A percentile compares a stretch with the other conserved stretches of the same genome.
Conservation (phyloP, 108 stramenopile species). For the Aurantiochytrium sp. region DNA sequence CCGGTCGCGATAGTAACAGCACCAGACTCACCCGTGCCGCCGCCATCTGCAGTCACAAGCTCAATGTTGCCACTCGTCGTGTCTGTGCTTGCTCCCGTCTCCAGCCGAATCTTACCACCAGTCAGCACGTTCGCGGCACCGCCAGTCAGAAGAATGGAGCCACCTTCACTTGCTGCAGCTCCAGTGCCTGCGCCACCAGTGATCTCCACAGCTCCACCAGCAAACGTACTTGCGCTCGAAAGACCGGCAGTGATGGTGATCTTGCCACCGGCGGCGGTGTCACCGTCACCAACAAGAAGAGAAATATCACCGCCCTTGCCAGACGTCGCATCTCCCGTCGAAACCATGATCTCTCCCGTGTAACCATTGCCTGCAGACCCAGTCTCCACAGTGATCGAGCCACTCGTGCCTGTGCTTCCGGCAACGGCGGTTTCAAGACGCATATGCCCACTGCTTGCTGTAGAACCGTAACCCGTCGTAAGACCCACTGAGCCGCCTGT, state of each 20-base stretch:
- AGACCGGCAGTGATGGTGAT: constrained; percentile 30
- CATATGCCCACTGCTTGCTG: constrained; percentile 28
- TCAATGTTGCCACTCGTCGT: constrained; percentile 21
- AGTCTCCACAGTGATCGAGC: too few species aligned
- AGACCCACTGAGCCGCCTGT: constrained; percentile 23
- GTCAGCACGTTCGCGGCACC: background rate
- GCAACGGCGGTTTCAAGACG: constrained; percentile 23
- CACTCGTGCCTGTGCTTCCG: background rate
- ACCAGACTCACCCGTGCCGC: constrained; percentile 26
- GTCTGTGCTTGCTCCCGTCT: background rate
- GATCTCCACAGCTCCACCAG: constrained; percentile 23
- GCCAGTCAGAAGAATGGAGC: constrained; percentile 10
- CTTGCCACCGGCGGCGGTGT: constrained; percentile 11
- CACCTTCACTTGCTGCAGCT: background rate
- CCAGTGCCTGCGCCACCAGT: constrained; percentile 23
- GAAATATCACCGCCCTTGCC: too few species aligned
- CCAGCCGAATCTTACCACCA: constrained; percentile 20
- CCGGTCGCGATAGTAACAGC: background rate
- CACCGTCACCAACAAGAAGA: constrained; percentile 39
- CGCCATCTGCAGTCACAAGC: constrained; percentile 30
- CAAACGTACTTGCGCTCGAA: constrained; percentile 16
- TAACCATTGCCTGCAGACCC: too few species aligned
- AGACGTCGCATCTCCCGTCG: too few species aligned
- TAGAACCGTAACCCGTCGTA: constrained; percentile 20
- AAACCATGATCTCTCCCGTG: too few species aligned